Evolutionary conservation across 331 rosid genomes (phyloP).

Genomic region (Malus hybrid): DNA sequence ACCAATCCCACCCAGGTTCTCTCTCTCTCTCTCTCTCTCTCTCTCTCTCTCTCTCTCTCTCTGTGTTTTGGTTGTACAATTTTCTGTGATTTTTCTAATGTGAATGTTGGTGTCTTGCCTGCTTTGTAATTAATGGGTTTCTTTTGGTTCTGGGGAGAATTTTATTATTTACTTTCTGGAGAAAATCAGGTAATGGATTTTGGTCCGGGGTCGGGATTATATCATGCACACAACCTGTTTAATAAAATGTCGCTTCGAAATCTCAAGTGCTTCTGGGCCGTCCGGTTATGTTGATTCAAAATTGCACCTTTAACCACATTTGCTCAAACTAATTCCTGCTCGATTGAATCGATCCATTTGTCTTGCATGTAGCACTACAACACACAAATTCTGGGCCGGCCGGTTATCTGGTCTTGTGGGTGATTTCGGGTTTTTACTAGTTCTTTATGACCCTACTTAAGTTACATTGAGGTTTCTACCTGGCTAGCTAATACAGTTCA

Average conservation of each 20-base stretch:
- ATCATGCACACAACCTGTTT: neutral
- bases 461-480: neutral
- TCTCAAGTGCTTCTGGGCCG: neutral
- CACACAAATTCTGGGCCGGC: neutral
- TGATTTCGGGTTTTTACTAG: neutral
- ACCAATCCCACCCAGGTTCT: slow-evolving; percentile 37
- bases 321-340: neutral
- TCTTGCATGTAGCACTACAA: neutral
- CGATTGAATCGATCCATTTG: neutral
- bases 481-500: neutral
- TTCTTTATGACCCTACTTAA: neutral
- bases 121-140: neutral
- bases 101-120: neutral
- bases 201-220: neutral
- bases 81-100: neutral
- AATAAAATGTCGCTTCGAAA: neutral
- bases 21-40: neutral
- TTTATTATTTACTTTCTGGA: neutral
- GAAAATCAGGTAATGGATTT: neutral
- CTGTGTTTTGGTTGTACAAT: neutral
- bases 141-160: neutral
- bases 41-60: neutral
- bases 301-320: neutral
- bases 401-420: neutral
- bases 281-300: too few relatives aligned